These are phyloP conservation scores for Daldinia concentrica DNA, from an alignment of 495 filamentous ascomycete genomes.

Conservation along the genomic window DNA sequence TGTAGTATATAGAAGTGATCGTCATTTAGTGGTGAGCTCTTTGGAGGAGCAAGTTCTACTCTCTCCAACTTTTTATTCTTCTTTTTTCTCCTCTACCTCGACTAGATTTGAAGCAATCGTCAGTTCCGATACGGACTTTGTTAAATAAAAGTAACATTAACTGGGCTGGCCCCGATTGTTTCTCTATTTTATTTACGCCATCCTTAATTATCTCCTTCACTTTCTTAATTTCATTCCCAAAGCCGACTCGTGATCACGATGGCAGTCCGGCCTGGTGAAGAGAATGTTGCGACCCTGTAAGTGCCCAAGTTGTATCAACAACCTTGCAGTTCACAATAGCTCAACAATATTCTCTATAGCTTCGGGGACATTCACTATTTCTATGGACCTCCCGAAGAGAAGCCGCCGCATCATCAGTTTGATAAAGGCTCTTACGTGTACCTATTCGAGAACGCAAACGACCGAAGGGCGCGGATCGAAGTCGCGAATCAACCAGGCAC, in stretches of 20 bases:
- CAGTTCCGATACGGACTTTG: not conserved
- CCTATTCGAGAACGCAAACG: constrained; percentile 77
- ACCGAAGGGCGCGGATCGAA: constrained; percentile 77
- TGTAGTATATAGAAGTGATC: constrained; percentile 3
- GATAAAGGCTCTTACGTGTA: constrained; percentile 91
- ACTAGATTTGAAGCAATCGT: constrained; percentile 19
- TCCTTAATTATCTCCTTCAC: not conserved
- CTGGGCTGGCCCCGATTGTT: constrained; percentile 9
- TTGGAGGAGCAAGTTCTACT: constrained; percentile 1
- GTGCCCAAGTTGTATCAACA: constrained; percentile 45
- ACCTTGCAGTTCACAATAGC: not conserved
- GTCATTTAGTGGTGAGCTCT: constrained; percentile 22
- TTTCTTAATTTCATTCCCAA: not conserved
- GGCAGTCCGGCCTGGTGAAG: constrained; percentile 81
- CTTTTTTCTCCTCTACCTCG: not conserved
- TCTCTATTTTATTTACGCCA: not conserved
- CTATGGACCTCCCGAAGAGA: constrained; percentile 74
- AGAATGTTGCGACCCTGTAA: constrained; percentile 81
- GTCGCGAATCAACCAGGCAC: constrained; percentile 88
- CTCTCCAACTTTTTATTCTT: constrained; percentile 6
- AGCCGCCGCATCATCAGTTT: constrained; percentile 84
- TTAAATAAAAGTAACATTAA: not conserved
- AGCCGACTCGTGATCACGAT: constrained; percentile 57
- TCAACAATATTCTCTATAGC: constrained; percentile 54
- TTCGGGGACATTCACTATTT: constrained; percentile 93